These are phyloP conservation scores for Aspergillus sp. DNA, from an alignment of 2,329 filamentous ascomycete genomes.

Conservation along the genomic window DNA sequence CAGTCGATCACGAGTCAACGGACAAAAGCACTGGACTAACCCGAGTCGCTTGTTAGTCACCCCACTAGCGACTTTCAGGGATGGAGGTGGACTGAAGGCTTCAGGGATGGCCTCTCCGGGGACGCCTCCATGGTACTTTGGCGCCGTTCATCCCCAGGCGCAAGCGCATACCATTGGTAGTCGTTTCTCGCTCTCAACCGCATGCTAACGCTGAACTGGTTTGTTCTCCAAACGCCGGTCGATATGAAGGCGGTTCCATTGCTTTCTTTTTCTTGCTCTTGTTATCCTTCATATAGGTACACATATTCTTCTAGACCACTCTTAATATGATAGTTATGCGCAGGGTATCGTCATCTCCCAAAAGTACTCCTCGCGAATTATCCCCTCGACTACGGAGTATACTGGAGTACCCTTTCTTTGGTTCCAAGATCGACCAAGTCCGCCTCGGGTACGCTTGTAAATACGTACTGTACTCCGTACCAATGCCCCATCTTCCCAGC, in stretches of 20 bases:
- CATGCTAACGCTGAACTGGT: not conserved
- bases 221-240: not conserved
- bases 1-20: too few species aligned
- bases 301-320: not conserved
- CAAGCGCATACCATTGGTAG: not conserved
- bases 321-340: not conserved
- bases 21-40: not conserved
- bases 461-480: not conserved
- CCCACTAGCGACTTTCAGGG: constrained; percentile 8
- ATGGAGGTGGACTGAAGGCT: constrained; percentile 7
- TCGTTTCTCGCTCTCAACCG: not conserved
- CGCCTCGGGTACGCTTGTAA: not conserved
- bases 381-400: not conserved
- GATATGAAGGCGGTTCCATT: not conserved
- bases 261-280: not conserved
- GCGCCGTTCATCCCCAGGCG: constrained; percentile 1
- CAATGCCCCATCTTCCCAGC: not conserved
- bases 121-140: not conserved
- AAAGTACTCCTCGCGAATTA: not conserved
- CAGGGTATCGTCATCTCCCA: not conserved
- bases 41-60: not conserved
- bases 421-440: not conserved
- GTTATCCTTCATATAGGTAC: not conserved
- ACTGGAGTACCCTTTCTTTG: constrained; percentile 2
- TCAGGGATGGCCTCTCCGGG: constrained; percentile 11